Conservation (phyloP, 2,329 filamentous ascomycete species). For the Taxawa tesnikishii region DNA sequence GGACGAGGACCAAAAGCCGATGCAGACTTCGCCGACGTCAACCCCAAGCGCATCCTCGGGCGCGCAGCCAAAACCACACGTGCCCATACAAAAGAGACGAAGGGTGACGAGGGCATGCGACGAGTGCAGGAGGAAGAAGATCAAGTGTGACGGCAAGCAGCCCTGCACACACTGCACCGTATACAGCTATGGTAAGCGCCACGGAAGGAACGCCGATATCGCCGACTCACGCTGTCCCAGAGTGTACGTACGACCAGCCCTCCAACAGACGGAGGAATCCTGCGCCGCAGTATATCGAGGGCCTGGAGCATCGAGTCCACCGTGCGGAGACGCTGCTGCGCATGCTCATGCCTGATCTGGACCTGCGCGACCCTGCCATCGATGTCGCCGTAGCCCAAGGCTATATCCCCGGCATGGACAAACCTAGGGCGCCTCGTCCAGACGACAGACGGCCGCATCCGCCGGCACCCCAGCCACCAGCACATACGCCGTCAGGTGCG, state of each 20-base stretch:
- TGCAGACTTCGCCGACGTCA: constrained; percentile 13
- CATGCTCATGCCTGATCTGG: constrained; percentile 69
- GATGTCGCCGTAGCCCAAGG: constrained; percentile 51
- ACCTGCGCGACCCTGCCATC: constrained; percentile 73
- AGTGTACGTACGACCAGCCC: constrained; percentile 91
- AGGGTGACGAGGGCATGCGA: constrained; percentile 86
- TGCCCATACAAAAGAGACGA: constrained; percentile 48
- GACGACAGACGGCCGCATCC: constrained; percentile 2
- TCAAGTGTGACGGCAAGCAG: constrained; percentile 43
- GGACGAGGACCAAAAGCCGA: constrained; percentile 16
- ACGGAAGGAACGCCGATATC: no score
- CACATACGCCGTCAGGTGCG: constrained; percentile 15
- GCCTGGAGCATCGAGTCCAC: constrained; percentile 69
- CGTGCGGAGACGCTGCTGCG: constrained; percentile 71
- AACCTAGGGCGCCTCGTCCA: constrained; percentile 14
- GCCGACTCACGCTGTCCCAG: constrained; percentile 31
- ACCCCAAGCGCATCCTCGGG: constrained; percentile 9
- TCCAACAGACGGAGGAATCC: constrained; percentile 85
- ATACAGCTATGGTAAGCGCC: constrained; percentile 83
- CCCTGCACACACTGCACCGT: constrained; percentile 82
- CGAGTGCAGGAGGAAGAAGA: constrained; percentile 62
- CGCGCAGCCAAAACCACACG: constrained; percentile 11
- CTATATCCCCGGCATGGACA: constrained; percentile 22
- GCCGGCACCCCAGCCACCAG: constrained; percentile 13
- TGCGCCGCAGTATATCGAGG: constrained; percentile 85